Base-by-base conservation (phyloP, 2,329 filamentous ascomycete genomes). In the Akanthomyces lecanii region DNA sequence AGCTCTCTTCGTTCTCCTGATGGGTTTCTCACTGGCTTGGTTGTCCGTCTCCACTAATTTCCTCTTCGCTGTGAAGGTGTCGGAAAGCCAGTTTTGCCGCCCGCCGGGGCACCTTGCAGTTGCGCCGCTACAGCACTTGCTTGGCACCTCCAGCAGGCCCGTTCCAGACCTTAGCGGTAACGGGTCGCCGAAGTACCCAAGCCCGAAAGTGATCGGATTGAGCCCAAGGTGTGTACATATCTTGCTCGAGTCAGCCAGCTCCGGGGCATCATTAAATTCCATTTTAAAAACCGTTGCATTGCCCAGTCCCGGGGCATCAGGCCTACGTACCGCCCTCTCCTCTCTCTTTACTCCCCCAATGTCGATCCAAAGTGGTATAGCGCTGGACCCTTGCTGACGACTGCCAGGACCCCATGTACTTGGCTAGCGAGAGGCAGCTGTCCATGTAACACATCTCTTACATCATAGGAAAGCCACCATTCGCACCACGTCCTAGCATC, bases 1-100 rank as follows among this genome's bases (percentile, higher is more conserved):
- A 25, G 12, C 18, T 4, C 4, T 4, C 10, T n/a, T 16, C 28
- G 6, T 48, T 50, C 56, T 50, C 56, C 56, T 50, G 55, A 57
- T 57, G n/a, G 44, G 12, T n/a, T n/a, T 40, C 7, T 50, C 28
- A n/a, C 23, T 55, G n/a, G 12, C 42, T 38, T 21, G 44, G 33
- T 21, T 38, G 28, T 1, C 7, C 14, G 18, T 23, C 21, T 10
- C 45, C 45, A n/a, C n/a, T n/a, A 21, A n/a, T 23, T 23, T 10
- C n/a, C 7, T 33, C 4, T 44, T 7, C 6, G 16, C 16, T 25
- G 36, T 38, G 47, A 12, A 30, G 8, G 33, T 11, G 25, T 60
- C 69, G 73, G 75, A 69, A 67, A 47, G 23, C 48, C 57, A 65
- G 71, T 79, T 77, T 76, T 65, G 71, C 77, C 77, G 77, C 12